Evolutionary conservation across 1,139 yeast genomes (phyloP).

Genomic region (Hyphopichia fennica): DNA sequence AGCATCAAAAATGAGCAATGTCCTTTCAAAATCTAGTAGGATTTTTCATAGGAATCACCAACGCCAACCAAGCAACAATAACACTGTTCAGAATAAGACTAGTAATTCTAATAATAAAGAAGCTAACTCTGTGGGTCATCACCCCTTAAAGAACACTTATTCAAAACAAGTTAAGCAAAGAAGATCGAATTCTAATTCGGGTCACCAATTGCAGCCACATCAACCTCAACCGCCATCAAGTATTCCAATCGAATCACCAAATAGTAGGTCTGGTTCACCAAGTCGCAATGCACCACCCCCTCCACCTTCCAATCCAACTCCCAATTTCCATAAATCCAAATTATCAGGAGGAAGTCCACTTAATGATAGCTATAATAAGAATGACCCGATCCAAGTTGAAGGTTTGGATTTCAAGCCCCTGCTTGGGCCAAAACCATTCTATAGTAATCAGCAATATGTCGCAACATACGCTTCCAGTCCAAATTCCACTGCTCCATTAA

Average conservation of each 20-base stretch:
- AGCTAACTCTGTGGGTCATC: constrained; percentile 6
- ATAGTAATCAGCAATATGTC: constrained; percentile 4
- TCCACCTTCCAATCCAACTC: not conserved
- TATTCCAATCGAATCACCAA: not conserved
- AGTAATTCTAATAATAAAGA: constrained; percentile 2
- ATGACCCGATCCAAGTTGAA: not conserved
- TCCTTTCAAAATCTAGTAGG: constrained; percentile 32
- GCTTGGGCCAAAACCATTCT: constrained; percentile 1
- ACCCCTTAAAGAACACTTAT: constrained; percentile 27
- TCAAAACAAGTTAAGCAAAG: constrained; percentile 35
- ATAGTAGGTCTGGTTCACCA: constrained; percentile 3
- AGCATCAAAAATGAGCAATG: constrained; percentile 25
- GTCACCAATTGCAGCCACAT: constrained; percentile 1
- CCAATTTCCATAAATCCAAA: constrained; percentile 2
- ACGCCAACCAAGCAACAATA: constrained; percentile 10
- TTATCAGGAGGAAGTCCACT: not conserved
- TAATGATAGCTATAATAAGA: not conserved
- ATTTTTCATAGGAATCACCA: constrained; percentile 30
- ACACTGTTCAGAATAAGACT: constrained; percentile 6
- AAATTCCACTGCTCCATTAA: not conserved
- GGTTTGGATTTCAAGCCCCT: not conserved
- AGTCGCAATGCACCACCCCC: not conserved
- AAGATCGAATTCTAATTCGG: constrained; percentile 28
- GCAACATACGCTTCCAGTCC: not conserved
- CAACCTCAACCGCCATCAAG: not conserved